Evolutionary conservation across 495 filamentous ascomycete genomes (phyloP).

Genomic region (Collariella sp.): DNA sequence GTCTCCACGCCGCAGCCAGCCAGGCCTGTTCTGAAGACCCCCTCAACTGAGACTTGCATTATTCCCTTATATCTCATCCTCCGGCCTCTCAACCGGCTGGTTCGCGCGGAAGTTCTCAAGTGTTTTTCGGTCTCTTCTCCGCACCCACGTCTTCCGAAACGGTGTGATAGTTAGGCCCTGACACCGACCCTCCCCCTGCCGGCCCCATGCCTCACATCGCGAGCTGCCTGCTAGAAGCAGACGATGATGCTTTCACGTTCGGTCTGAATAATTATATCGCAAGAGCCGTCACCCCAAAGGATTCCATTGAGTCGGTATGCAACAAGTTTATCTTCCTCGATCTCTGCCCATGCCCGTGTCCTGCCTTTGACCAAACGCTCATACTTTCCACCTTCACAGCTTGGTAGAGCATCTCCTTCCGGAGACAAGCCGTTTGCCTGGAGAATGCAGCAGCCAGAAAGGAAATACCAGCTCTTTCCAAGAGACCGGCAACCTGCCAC

Average conservation of each 20-base stretch:
- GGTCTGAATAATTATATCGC: slow-evolving; percentile 41
- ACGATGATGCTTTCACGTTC: slow-evolving; percentile 27
- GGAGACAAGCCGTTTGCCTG: slow-evolving; percentile 40
- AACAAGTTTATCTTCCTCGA: slow-evolving; percentile 20
- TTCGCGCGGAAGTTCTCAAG: slow-evolving; percentile 15
- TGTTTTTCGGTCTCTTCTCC: slow-evolving; percentile 22
- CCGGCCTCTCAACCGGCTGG: slow-evolving; percentile 22
- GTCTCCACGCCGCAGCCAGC: slow-evolving; percentile 9
- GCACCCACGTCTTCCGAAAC: slow-evolving; percentile 23
- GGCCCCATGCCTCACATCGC: slow-evolving; percentile 43
- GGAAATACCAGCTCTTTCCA: slow-evolving; percentile 48
- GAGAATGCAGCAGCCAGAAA: slow-evolving; percentile 46
- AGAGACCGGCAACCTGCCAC: slow-evolving; percentile 35
- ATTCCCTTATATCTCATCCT: slow-evolving; percentile 18
- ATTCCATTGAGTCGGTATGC: slow-evolving; percentile 41
- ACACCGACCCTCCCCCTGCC: slow-evolving; percentile 21
- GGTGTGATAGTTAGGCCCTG: slow-evolving; percentile 27
- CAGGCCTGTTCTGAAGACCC: not conserved
- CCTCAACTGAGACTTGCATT: slow-evolving; percentile 1
- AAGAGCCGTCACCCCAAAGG: slow-evolving; percentile 34
- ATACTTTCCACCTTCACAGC: slow-evolving; percentile 18
- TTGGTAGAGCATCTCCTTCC: slow-evolving; percentile 28
- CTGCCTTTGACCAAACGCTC: slow-evolving; percentile 23
- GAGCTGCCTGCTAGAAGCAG: slow-evolving; percentile 35
- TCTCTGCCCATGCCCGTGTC: not conserved